These are phyloP conservation scores for Gorgonomyces haynaldii DNA, from an alignment of 192 early-diverging fungal genomes.

Conservation along the genomic window DNA sequence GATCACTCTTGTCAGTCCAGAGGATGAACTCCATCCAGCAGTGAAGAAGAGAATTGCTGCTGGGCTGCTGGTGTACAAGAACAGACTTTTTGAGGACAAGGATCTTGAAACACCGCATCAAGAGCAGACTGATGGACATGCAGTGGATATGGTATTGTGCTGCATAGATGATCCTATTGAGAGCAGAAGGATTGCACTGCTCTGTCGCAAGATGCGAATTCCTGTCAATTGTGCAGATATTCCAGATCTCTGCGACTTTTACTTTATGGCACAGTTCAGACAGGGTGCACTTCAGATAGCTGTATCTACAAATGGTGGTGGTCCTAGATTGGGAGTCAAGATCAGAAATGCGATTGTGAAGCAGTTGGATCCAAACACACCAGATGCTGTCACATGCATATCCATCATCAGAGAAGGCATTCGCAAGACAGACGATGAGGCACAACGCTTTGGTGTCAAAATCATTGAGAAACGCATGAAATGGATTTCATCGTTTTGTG, in stretches of 20 bases:
- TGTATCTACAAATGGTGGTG: conserved; percentile 78
- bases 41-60: conserved; percentile 46
- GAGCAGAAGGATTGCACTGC: conserved; percentile 40
- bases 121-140: conserved; percentile 3
- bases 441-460: conserved; percentile 19
- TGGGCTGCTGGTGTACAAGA: conserved; percentile 39
- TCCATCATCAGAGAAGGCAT: conserved; percentile 34
- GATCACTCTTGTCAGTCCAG: conserved; percentile 65
- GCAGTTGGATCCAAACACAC: conserved; percentile 9
- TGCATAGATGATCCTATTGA: conserved; percentile 61
- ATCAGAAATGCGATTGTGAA: conserved; percentile 55
- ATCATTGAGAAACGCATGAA: conserved; percentile 59
- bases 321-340: conserved; percentile 76
- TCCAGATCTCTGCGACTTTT: conserved; percentile 84
- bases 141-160: conserved; percentile 21
- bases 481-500: conserved; percentile 75
- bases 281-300: conserved; percentile 41
- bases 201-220: conserved; percentile 55
- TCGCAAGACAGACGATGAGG: conserved; percentile 28
- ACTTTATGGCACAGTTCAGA: conserved; percentile 72
- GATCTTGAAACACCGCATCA: conserved; percentile 29
- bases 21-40: conserved; percentile 44
- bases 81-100: conserved; percentile 27
- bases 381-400: conserved; percentile 18
- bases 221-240: conserved; percentile 90